These are phyloP conservation scores for Hyphodiscus sp. DNA, from an alignment of 2,329 filamentous ascomycete genomes.

Conservation along the genomic window DNA sequence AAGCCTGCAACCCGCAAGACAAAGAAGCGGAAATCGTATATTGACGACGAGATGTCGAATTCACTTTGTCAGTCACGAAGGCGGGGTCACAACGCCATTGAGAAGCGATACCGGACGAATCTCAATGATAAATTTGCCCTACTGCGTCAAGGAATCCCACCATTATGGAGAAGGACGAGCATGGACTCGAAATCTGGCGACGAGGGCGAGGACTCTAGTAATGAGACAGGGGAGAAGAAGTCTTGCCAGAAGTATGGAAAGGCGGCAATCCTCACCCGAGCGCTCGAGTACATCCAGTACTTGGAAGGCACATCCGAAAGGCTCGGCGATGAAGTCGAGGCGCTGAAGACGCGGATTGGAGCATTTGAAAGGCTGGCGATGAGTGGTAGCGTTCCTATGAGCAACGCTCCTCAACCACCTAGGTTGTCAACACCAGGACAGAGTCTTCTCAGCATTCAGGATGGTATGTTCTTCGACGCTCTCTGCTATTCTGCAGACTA, in stretches of 20 bases:
- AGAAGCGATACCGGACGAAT: constrained; percentile 19
- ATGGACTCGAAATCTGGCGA: background rate
- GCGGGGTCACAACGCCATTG: constrained; percentile 6
- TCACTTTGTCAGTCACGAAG: background rate
- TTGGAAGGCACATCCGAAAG: background rate
- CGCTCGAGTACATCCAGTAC: constrained; percentile 18
- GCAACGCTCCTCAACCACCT: no score
- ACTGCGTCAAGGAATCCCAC: constrained; percentile 12
- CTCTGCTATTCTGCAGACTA: no score
- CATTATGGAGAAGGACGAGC: no score
- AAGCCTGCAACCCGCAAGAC: no score
- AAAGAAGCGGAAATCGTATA: no score
- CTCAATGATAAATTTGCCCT: constrained; percentile 19
- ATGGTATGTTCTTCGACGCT: no score
- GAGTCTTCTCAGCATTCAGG: no score
- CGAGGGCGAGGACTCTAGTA: constrained; percentile 6
- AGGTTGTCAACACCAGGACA: no score
- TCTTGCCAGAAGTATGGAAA: constrained; percentile 14
- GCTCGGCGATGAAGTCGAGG: constrained; percentile 11
- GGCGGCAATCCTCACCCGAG: constrained; percentile 18
- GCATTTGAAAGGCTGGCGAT: constrained; percentile 17
- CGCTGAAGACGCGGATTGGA: constrained; percentile 9
- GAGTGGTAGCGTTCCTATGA: constrained; percentile 5
- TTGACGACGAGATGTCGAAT: no score
- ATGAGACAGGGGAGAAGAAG: constrained; percentile 7